Evolutionary conservation across 805 yeast species (phyloP), one percentile per base, ranked within the genome.

Genomic region (Wickerhamiella sergipiensis): DNA sequence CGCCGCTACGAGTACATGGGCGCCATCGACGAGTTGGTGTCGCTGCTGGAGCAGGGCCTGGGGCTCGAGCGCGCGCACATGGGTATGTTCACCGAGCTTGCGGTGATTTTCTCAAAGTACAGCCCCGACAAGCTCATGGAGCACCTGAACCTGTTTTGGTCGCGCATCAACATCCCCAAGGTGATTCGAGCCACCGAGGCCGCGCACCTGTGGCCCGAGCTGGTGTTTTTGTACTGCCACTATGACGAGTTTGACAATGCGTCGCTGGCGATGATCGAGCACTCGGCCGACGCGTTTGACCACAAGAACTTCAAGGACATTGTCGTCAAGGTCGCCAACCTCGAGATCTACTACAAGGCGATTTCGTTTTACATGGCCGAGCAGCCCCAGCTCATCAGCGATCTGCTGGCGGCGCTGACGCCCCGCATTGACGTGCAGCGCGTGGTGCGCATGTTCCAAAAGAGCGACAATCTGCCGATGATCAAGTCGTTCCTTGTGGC

Each of bases 171-270:
- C 68, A 90, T 92, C 72, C 97, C 98, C 60, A 92, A 90, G 73
- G 97, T 87, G 47, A 83, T 92, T 58, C 80, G 85, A 57, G 97
- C 96, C 31, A 85, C 92, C 63, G 97, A 90, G 69, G 79, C 72
- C 52, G 92, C 95, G 42, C 98, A 92, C 65, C 73, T 92, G 64
- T 92, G 97, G 89, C 92, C 94, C 19, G 98, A 92, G 71, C 75
- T 90, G 60, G 87, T 92, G 52, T 92, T 92, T 81, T 74, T 92
- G 67, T 90, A 90, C 72, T 88, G 96, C 65, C 98, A 92, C 69
- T 92, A 92, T 67, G 98, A 92, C 66, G 98, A 92, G 72, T 92
- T 96, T 95, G 98, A 92, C 68, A 92, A 92, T 68, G 98, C 98
- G 54, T 88, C 96, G 36, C 76, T 92, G 65, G 81, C 96, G 15